Evolutionary conservation across 2,329 filamentous ascomycete species (phyloP).

Genomic region (Xylariaceae sp.): DNA sequence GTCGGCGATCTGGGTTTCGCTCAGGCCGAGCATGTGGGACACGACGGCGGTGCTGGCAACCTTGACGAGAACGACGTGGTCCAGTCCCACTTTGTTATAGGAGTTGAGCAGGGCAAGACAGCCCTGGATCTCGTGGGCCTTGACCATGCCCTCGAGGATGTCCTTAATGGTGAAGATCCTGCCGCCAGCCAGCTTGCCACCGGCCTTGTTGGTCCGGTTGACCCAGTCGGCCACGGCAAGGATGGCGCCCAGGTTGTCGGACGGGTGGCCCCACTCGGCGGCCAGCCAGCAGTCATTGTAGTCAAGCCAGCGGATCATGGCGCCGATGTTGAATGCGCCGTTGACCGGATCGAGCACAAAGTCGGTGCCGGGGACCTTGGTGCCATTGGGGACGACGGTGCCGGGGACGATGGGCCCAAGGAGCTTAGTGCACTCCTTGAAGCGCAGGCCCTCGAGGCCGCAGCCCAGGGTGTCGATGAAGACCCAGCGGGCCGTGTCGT

Average conservation of each 20-base stretch:
- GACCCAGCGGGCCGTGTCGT: slow-evolving; percentile 92
- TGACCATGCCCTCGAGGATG: slow-evolving; percentile 95
- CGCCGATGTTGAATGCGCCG: slow-evolving; percentile 96
- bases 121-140: slow-evolving; percentile 98
- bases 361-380: slow-evolving; percentile 82
- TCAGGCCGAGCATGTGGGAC: slow-evolving; percentile 87
- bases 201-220: slow-evolving; percentile 75
- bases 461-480: slow-evolving; percentile 96
- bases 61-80: slow-evolving; percentile 98
- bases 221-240: slow-evolving; percentile 96
- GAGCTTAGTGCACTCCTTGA: slow-evolving; percentile 93
- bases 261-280: slow-evolving; percentile 97
- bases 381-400: slow-evolving; percentile 84
- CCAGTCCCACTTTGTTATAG: slow-evolving; percentile 96
- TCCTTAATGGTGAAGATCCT: slow-evolving; percentile 85
- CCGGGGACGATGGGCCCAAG: slow-evolving; percentile 87
- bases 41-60: slow-evolving; percentile 91
- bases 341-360: slow-evolving; percentile 94
- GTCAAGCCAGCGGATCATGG: slow-evolving; percentile 98
- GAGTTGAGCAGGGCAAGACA: slow-evolving; percentile 96
- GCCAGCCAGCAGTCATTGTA: slow-evolving; percentile 99
- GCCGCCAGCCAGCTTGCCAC: slow-evolving; percentile 73
- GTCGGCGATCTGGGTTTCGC: slow-evolving; percentile 84
- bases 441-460: slow-evolving; percentile 88
- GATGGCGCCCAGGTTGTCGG: slow-evolving; percentile 95